phyloP scores from a whole-genome alignment of 164 flowering plant species.

The Cinnamomum micranthum region DNA sequence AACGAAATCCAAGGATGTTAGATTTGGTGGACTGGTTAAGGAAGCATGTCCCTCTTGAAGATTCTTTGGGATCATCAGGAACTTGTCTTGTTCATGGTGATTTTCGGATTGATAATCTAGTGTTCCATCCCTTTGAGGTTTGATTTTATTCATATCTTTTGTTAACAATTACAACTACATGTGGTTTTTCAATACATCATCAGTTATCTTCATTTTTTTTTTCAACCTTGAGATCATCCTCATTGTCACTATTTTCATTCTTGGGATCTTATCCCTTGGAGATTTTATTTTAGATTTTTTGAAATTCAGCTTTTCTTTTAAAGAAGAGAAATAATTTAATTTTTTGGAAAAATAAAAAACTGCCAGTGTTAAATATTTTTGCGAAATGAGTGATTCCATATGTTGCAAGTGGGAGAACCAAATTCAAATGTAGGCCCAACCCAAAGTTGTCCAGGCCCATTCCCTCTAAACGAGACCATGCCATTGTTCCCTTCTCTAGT shows the following conservation, averaged over 20 bases:
- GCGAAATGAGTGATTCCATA: too few species aligned
- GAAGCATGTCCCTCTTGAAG: conserved; percentile 72
- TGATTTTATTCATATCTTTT: conserved; percentile 15
- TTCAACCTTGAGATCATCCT: background rate
- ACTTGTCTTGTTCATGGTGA: conserved; percentile 95
- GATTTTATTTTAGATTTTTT: background rate
- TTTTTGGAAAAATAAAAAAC: too few species aligned
- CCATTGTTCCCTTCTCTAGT: too few species aligned
- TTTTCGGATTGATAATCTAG: conserved; percentile 87
- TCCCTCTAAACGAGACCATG: too few species aligned
- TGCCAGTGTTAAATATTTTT: too few species aligned
- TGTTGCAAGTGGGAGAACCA: too few species aligned
- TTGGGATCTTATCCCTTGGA: background rate
- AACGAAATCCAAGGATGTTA: conserved; percentile 81
- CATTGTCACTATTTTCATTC: background rate
- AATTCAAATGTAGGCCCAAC: too few species aligned
- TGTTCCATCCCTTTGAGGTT: conserved; percentile 93
- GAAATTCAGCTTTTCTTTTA: too few species aligned
- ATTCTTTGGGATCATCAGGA: conserved; percentile 63
- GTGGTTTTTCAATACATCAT: background rate
- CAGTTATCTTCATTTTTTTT: background rate
- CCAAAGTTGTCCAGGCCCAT: too few species aligned
- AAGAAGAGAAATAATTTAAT: background rate
- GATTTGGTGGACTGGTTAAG: conserved; percentile 69
- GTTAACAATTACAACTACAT: background rate